Evolutionary conservation across 306 rosid genomes (phyloP).

Genomic region (Calophaca sinica): DNA sequence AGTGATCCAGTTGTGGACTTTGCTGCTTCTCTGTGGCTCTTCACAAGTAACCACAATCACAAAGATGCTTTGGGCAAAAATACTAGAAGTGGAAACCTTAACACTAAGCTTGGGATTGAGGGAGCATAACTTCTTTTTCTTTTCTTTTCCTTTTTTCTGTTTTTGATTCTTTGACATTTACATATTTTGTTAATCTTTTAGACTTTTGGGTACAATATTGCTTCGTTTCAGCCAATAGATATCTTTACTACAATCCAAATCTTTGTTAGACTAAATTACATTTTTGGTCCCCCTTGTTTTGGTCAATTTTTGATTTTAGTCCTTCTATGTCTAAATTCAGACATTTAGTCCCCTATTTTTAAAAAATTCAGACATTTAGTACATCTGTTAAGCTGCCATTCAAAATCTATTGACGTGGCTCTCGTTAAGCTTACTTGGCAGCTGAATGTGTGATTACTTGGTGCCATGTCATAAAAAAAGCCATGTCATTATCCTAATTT

Average conservation of each 20-base stretch:
- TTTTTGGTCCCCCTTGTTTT: too few relatives aligned
- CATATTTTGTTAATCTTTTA: neutral
- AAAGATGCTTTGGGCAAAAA: neutral
- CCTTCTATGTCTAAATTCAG: too few relatives aligned
- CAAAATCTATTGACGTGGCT: too few relatives aligned
- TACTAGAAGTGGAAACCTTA: conserved; percentile 6
- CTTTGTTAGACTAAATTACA: neutral
- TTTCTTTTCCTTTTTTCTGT: neutral
- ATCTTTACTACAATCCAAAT: neutral
- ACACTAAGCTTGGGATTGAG: conserved; percentile 1
- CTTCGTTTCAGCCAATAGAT: neutral
- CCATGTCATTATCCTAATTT: too few relatives aligned
- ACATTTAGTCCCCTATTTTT: too few relatives aligned
- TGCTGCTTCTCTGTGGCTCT: conserved; percentile 7
- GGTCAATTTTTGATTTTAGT: too few relatives aligned
- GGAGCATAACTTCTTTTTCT: neutral
- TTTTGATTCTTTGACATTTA: neutral
- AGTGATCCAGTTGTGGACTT: conserved; percentile 12
- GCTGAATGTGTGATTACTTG: too few relatives aligned
- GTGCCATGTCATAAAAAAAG: too few relatives aligned
- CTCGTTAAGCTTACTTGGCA: too few relatives aligned
- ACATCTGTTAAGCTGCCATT: too few relatives aligned
- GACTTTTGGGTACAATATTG: conserved; percentile 1
- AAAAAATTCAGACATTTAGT: too few relatives aligned
- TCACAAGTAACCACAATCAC: neutral